phyloP scores from a whole-genome alignment of 176 grass and related monocot species.

The Ampelocalamus luodianensis region DNA sequence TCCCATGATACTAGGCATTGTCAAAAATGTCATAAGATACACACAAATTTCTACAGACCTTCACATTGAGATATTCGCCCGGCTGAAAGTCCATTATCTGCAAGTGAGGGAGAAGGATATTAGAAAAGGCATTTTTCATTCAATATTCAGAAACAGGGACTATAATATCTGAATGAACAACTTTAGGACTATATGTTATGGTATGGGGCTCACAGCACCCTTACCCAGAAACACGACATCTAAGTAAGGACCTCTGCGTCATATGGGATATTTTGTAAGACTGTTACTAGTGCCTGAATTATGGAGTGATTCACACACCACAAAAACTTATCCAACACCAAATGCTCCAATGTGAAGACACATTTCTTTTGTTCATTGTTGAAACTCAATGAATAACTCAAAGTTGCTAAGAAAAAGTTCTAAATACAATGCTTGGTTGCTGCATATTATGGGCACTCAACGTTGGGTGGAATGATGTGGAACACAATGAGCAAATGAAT shows the following conservation, averaged over 20 bases:
- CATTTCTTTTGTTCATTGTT: not conserved
- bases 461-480: not conserved
- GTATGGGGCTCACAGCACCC: not conserved
- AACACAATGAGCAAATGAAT: constrained; percentile 29
- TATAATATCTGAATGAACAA: not conserved
- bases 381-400: constrained; percentile 20
- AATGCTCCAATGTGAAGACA: not conserved
- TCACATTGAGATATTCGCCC: constrained; percentile 97
- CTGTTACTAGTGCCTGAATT: constrained; percentile 7
- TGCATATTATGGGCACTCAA: not conserved
- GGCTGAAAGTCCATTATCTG: constrained; percentile 99
- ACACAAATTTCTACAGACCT: constrained; percentile 56
- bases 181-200: not conserved
- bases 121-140: constrained; percentile 22
- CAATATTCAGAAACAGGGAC: constrained; percentile 7
- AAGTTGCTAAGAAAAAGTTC: not conserved
- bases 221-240: not conserved
- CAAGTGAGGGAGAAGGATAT: constrained; percentile 23
- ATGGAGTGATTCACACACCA: not conserved
- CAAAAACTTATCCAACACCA: constrained; percentile 27
- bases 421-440: constrained; percentile 11
- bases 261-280: constrained; percentile 6
- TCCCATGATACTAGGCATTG: not conserved
- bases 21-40: not conserved
- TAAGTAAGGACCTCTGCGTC: not conserved